These are phyloP conservation scores for Globisporangium viniferum DNA, from an alignment of 352 stramenopile genomes.

Conservation along the genomic window DNA sequence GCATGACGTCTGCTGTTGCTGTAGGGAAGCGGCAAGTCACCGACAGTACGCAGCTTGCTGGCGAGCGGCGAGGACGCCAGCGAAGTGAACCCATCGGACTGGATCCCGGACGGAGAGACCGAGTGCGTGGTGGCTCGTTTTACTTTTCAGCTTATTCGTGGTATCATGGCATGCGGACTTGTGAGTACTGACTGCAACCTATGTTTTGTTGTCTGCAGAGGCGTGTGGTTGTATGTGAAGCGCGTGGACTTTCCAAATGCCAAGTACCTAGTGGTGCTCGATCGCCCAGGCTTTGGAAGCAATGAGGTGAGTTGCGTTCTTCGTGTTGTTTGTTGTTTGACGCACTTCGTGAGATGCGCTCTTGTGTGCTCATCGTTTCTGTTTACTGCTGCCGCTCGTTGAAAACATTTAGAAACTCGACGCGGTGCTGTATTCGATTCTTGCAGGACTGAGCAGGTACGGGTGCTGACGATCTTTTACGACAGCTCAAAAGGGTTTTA, in stretches of 20 bases:
- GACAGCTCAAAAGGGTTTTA: neutral
- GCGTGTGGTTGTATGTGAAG: conserved; percentile 78
- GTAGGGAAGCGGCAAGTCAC: conserved; percentile 54
- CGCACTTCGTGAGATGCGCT: neutral
- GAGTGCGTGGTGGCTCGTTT: conserved; percentile 13
- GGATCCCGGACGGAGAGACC: conserved; percentile 22
- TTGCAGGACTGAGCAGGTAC: conserved; percentile 61
- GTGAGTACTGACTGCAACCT: neutral
- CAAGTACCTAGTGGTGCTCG: conserved; percentile 72
- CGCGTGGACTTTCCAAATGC: conserved; percentile 52
- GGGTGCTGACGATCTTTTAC: neutral
- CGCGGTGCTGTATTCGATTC: conserved; percentile 59
- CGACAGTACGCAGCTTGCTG: conserved; percentile 39
- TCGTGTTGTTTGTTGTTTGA: neutral
- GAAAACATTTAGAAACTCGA: conserved; percentile 36
- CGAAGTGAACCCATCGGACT: conserved; percentile 18
- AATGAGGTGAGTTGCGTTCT: conserved; percentile 18
- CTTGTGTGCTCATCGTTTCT: neutral
- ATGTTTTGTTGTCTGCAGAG: conserved; percentile 16
- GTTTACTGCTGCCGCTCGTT: neutral
- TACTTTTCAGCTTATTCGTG: neutral
- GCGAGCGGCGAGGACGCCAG: conserved; percentile 14
- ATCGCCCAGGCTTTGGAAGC: conserved; percentile 46
- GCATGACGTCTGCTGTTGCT: neutral
- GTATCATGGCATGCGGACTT: neutral